phyloP scores from a whole-genome alignment of 371 early-diverging fungal genomes.

The Rhizomucor pusillus region DNA sequence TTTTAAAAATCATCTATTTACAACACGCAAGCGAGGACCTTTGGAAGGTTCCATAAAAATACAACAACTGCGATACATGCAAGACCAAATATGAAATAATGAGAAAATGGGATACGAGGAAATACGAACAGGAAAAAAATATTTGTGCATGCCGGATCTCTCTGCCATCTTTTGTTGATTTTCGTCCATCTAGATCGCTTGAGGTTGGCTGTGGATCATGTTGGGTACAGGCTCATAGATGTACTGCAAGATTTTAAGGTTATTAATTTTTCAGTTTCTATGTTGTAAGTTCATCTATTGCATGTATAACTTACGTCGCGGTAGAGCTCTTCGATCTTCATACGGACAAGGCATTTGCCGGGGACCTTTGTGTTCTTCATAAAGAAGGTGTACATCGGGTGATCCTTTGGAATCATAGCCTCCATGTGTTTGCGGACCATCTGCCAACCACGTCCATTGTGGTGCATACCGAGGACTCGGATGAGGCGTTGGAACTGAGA shows the following conservation, averaged over 20 bases:
- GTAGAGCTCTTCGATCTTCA: conserved; percentile 71
- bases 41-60: no score
- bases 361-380: conserved; percentile 41
- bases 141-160: no score
- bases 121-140: no score
- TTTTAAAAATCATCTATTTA: no score
- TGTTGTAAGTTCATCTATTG: neutral
- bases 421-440: conserved; percentile 13
- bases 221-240: conserved; percentile 66
- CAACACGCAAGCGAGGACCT: no score
- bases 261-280: no score
- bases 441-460: conserved; percentile 64
- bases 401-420: conserved; percentile 9
- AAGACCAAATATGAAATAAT: no score
- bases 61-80: no score
- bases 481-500: conserved; percentile 68
- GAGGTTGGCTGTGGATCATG: conserved; percentile 50
- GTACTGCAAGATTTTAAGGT: conserved; percentile 38
- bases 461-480: conserved; percentile 64
- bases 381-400: conserved; percentile 51
- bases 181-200: conserved; percentile 7
- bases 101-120: no score
- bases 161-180: no score
- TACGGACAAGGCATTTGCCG: conserved; percentile 65
- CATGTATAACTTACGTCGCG: conserved; percentile 59